A percentile compares a stretch with the other conserved stretches of the same genome.
These are phyloP conservation scores for Bacterosira constricta DNA, from an alignment of 108 stramenopile genomes.

Conservation along the genomic window DNA sequence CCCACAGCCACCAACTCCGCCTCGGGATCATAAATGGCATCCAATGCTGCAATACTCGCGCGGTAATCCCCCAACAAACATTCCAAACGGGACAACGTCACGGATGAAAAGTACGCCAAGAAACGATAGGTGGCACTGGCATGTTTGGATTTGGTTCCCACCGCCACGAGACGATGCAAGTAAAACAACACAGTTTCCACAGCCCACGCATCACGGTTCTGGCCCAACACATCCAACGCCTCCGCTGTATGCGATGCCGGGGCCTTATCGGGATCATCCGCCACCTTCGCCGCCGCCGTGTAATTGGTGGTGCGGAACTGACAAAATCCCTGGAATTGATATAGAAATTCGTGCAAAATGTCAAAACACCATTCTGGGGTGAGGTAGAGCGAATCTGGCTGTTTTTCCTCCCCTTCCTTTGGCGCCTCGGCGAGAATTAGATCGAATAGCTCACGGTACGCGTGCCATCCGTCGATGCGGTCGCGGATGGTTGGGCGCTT, in stretches of 20 bases:
- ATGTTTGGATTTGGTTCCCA: conserved; percentile 57
- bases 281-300: conserved; percentile 62
- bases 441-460: conserved; percentile 87
- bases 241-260: conserved; percentile 74
- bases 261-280: conserved; percentile 43
- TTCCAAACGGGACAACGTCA: conserved; percentile 92
- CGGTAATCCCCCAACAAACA: conserved; percentile 96
- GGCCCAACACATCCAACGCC: conserved; percentile 54
- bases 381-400: conserved; percentile 67
- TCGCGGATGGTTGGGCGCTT: conserved; percentile 79
- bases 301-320: conserved; percentile 89
- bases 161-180: conserved; percentile 84
- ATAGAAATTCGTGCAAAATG: conserved; percentile 98
- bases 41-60: conserved; percentile 75
- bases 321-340: conserved; percentile 98
- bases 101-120: conserved; percentile 92
- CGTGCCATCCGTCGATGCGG: conserved; percentile 89
- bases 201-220: conserved; percentile 91
- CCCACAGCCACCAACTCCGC: conserved; percentile 36
- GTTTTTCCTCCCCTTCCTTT: not conserved
- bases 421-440: conserved; percentile 71
- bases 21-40: conserved; percentile 53
- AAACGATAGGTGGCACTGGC: conserved; percentile 70
- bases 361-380: conserved; percentile 97
- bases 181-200: conserved; percentile 91